Base-by-base conservation (phyloP, 176 grass and related monocot species). In the Luzula sylvatica region DNA sequence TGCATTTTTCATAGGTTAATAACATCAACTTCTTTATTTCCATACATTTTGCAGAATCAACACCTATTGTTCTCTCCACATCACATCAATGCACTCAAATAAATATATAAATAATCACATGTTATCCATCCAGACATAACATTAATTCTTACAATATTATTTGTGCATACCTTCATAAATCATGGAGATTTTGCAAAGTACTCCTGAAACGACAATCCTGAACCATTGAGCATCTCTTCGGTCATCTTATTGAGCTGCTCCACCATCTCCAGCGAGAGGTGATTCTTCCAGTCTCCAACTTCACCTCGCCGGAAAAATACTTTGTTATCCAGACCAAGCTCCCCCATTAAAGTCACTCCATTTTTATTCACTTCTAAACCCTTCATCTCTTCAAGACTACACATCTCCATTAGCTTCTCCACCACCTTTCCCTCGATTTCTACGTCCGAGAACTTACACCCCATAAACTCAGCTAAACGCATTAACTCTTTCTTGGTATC, bases 261-360 rank as follows among this genome's bases (percentile, higher is more conserved):
- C n/a, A n/a, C n/a, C n/a, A n/a, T n/a, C n/a, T n/a, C 44, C 44
- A 15, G 4, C 5, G 15, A 15, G 44, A 48, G 44, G 20, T 48
- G 44, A 5, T 8, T 18, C 5, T n/a, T 18, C 44, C 44, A 48
- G 44, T 48, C 44, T 7, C 44, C 44, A n/a, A 48, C 44, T 18
- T 48, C 44, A n/a, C 44, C 44, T 48, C 44, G 44, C 44, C 44
- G 44, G 44, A 48, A 48, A 48, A 48, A 48, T n/a, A n/a, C 20
- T 18, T 18, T 4, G 1, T 48, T 48, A n/a, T 48, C 7, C 15
- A 48, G 15, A n/a, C 8, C 44, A 5, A 48, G 15, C 44, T 3
- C 20, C 7, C 6, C 44, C 44, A 48, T 1, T 18, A 5, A n/a
- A n/a, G 20, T 48, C 8, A 48, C 20, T 18, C 44, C 44, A 13